phyloP scores from a whole-genome alignment of 169 alveolate genomes.

The Plasmodium gallinaceum region DNA sequence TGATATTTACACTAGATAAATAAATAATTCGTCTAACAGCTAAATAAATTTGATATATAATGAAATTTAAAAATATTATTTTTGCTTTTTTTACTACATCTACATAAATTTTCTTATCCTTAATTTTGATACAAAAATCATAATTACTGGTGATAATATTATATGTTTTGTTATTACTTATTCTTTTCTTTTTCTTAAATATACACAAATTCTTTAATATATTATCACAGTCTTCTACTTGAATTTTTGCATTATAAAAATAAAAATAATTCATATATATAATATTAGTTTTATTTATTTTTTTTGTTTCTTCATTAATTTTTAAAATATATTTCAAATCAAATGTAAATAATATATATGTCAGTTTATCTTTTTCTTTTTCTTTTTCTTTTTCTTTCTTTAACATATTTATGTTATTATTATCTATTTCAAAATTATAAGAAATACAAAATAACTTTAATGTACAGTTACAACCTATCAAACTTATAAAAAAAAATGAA shows the following conservation, averaged over 20 bases:
- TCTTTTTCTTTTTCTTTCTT: not conserved
- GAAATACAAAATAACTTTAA: constrained; percentile 21
- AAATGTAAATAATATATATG: not conserved
- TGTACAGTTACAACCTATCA: not conserved
- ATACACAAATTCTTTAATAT: constrained; percentile 2
- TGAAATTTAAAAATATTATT: constrained; percentile 22
- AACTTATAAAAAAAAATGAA: constrained; percentile 2
- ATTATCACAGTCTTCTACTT: not conserved
- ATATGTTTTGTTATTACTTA: not conserved
- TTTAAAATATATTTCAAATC: constrained; percentile 19
- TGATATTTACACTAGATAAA: constrained; percentile 1
- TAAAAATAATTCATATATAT: constrained; percentile 4
- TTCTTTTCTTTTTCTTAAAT: constrained; percentile 7
- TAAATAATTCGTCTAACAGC: constrained; percentile 22
- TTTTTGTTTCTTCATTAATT: not conserved
- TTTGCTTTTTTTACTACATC: constrained; percentile 26
- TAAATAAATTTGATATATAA: constrained; percentile 37
- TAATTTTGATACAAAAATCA: constrained; percentile 15
- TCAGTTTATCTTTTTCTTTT: not conserved
- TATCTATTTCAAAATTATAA: not conserved
- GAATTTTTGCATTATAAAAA: constrained; percentile 25
- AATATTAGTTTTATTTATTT: not conserved
- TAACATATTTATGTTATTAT: not conserved
- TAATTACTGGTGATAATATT: not conserved
- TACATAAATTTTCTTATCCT: constrained; percentile 16